A percentile compares a stretch with the other conserved stretches of the same genome.
phyloP scores from a whole-genome alignment of 345 rosid species.

The Nephelium lappaceum region DNA sequence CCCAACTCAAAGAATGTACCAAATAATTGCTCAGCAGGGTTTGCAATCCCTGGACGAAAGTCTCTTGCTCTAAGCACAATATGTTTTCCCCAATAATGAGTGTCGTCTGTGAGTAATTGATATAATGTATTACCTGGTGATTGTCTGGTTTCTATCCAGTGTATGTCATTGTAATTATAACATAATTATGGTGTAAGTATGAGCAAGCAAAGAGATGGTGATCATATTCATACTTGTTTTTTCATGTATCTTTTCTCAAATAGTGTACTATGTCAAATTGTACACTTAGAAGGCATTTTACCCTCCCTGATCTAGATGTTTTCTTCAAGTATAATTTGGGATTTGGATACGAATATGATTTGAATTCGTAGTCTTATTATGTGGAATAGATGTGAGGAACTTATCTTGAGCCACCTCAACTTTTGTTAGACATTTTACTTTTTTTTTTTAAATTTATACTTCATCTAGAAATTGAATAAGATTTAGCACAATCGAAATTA shows the following conservation, averaged over 20 bases:
- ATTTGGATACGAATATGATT: no score
- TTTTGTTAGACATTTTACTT: no score
- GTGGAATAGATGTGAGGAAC: no score
- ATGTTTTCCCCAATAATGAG: background rate
- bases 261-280: background rate
- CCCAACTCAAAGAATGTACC: conserved; percentile 78
- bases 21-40: conserved; percentile 55
- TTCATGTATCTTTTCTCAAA: background rate
- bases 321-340: no score
- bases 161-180: background rate
- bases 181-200: no score
- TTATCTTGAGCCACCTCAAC: no score
- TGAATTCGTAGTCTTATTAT: no score
- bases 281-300: no score
- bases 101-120: background rate
- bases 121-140: background rate
- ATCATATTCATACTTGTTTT: background rate
- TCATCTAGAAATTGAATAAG: no score
- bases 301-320: no score
- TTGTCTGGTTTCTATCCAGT: background rate
- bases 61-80: conserved; percentile 1
- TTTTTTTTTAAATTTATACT: no score
- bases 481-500: no score
- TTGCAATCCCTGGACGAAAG: conserved; percentile 35
- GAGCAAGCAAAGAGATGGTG: background rate